Percentiles rank a stretch among this genome's conserved stretches.
phyloP scores from a whole-genome alignment of 352 stramenopile species.

The Phytophthora fragariaefolia region DNA sequence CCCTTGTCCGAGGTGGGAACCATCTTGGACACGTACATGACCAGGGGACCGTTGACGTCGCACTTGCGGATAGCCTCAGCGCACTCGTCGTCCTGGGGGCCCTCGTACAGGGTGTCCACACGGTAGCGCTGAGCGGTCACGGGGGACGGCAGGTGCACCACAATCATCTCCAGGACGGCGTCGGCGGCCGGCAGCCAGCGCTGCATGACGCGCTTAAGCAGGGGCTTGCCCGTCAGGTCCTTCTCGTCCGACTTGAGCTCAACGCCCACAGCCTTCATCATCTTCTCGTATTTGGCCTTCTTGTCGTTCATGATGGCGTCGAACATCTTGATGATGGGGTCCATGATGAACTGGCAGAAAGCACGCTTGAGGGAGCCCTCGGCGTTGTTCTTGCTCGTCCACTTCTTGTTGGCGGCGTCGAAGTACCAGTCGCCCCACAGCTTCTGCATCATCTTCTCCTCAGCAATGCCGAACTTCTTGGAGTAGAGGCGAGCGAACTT shows the following conservation, averaged over 20 bases:
- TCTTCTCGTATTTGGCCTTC: constrained; percentile 98
- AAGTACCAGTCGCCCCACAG: constrained; percentile 99
- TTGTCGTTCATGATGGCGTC: constrained; percentile 99
- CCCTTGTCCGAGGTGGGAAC: constrained; percentile 98
- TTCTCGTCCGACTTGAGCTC: constrained; percentile 97
- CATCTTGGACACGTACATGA: constrained; percentile 99
- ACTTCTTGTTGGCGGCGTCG: constrained; percentile 96
- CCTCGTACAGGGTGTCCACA: constrained; percentile 99
- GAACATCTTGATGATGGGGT: constrained; percentile 99
- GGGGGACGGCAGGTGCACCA: constrained; percentile 98
- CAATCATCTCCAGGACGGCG: constrained; percentile 99
- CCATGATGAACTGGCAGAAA: constrained; percentile 99
- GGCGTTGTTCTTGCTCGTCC: constrained; percentile 95
- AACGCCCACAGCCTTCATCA: constrained; percentile 96
- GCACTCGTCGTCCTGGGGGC: constrained; percentile 97
- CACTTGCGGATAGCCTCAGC: constrained; percentile 98
- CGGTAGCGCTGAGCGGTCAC: constrained; percentile 97
- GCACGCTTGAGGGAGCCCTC: constrained; percentile 95
- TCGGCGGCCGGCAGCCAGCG: constrained; percentile 99
- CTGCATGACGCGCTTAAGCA: constrained; percentile 99
- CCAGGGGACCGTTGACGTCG: constrained; percentile 97
- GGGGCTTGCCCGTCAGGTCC: constrained; percentile 95
- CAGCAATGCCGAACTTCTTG: constrained; percentile 98
- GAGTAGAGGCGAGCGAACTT: constrained; percentile 99
- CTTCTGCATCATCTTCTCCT: constrained; percentile 99